Base-by-base conservation (phyloP, 176 grass and related monocot species). In the Echinochloa phyllopogon region DNA sequence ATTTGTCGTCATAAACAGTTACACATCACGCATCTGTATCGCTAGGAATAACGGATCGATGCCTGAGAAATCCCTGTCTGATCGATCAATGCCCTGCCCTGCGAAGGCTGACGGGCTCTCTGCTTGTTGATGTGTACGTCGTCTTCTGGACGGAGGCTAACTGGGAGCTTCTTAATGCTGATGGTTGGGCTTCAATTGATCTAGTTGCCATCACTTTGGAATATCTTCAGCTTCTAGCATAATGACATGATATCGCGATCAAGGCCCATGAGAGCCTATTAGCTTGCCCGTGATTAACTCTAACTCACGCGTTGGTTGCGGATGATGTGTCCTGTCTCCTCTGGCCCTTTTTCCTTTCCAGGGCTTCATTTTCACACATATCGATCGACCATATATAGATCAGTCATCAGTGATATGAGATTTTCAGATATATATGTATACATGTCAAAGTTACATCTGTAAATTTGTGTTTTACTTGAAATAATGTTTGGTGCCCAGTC, bases 1-100 rank as follows among this genome's bases (percentile, higher is more conserved):
- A 80, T 52, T n/a, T 52, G 29, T 7, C 29, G 62, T 80, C 27
- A 52, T 39, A 80, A 53, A 80, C 78, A 80, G 78, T 80, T 80
- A 52, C 29, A 53, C 47, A 38, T 67, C 78, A 53, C 29, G 29
- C 61, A 52, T 80, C 77, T 6, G 27, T 16, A 18, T 67, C 40
- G 61, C 45, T 52, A 66, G 52, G 29, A 67, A 5, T 12, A 40
- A 65, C 60, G 10, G 24, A 48, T n/a, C n/a, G n/a, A n/a, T 45
- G 40, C 15, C 14, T 7, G 76, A 21, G 23, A 4, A 29, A 41
- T 78, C 58, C 2, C 40, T 64, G 8, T 78, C 76, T 47, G 5
- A 48, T 29, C 0, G 39, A 17, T 44, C 56, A 61, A 43, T 21
- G 60, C 0, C 25, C 53, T 8, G 36, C 60, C 43, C 10, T 37